A percentile compares a stretch with the other conserved stretches of the same genome.
phyloP scores from a whole-genome alignment of 2,329 filamentous ascomycete species.

The Ceratocystis cubensis region DNA sequence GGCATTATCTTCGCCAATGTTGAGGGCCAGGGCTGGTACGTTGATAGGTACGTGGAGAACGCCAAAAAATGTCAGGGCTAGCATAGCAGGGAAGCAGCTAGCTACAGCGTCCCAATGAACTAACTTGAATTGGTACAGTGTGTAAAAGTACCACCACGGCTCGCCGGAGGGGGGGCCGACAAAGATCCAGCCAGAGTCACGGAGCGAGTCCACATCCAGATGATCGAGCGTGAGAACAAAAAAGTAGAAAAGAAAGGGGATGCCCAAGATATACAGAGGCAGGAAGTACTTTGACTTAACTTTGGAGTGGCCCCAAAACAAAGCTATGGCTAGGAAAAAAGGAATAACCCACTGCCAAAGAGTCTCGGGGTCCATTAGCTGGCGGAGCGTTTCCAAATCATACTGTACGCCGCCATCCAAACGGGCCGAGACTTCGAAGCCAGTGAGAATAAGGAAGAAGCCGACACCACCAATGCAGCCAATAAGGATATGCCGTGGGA shows the following conservation, averaged over 20 bases:
- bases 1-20: constrained; percentile 82
- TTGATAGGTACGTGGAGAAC: constrained; percentile 97
- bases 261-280: constrained; percentile 70
- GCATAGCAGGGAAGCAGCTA: constrained; percentile 86
- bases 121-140: constrained; percentile 71
- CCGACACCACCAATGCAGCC: constrained; percentile 96
- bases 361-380: constrained; percentile 61
- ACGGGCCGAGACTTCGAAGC: constrained; percentile 83
- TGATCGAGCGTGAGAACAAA: constrained; percentile 57
- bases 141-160: constrained; percentile 97
- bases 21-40: constrained; percentile 81
- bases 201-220: constrained; percentile 54
- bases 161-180: constrained; percentile 69
- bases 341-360: constrained; percentile 74
- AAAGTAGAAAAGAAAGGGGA: constrained; percentile 66
- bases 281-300: constrained; percentile 74
- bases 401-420: constrained; percentile 78
- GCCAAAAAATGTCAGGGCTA: constrained; percentile 93
- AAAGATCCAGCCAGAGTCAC: constrained; percentile 79
- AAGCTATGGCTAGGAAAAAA: constrained; percentile 57
- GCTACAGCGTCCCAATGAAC: constrained; percentile 73
- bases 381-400: constrained; percentile 59
- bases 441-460: constrained; percentile 84
- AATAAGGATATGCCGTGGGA: constrained; percentile 88
- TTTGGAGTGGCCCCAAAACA: constrained; percentile 65